phyloP scores from a whole-genome alignment of 1,139 yeast species.

The Candida anutae region DNA sequence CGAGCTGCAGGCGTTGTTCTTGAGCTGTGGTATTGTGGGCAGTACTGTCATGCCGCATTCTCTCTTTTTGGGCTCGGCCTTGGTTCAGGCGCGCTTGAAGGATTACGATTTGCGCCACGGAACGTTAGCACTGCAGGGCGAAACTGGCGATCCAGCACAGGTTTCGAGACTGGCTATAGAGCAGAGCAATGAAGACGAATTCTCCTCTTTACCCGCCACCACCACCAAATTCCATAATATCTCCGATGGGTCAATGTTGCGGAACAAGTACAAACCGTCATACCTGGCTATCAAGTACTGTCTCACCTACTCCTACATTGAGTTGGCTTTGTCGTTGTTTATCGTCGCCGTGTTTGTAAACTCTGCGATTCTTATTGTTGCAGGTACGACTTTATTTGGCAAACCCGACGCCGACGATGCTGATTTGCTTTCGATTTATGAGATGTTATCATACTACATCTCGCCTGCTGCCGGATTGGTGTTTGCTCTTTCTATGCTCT shows the following conservation, averaged over 20 bases:
- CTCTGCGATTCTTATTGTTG: conserved; percentile 65
- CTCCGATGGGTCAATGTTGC: conserved; percentile 26
- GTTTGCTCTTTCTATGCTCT: conserved; percentile 66
- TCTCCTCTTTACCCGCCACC: conserved; percentile 15
- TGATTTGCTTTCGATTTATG: conserved; percentile 64
- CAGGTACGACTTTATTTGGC: conserved; percentile 66
- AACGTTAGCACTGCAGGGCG: conserved; percentile 5
- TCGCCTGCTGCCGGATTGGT: conserved; percentile 72
- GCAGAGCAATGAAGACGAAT: conserved; percentile 15
- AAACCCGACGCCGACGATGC: conserved; percentile 64
- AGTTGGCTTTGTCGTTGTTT: conserved; percentile 56
- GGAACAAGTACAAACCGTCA: conserved; percentile 49
- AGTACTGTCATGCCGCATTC: conserved; percentile 86
- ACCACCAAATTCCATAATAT: conserved; percentile 22
- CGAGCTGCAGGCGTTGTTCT: conserved; percentile 53
- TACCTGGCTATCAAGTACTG: conserved; percentile 57
- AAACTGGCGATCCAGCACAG: conserved; percentile 3
- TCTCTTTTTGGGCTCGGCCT: conserved; percentile 63
- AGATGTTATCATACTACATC: conserved; percentile 45
- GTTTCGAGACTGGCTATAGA: conserved; percentile 1
- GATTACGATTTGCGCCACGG: conserved; percentile 54
- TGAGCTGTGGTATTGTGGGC: conserved; percentile 69
- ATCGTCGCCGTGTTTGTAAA: conserved; percentile 76
- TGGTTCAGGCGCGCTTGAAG: conserved; percentile 65
- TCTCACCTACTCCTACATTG: conserved; percentile 58